Conservation (phyloP, 2,329 filamentous ascomycete genomes). For the Colletotrichum destructivum region DNA sequence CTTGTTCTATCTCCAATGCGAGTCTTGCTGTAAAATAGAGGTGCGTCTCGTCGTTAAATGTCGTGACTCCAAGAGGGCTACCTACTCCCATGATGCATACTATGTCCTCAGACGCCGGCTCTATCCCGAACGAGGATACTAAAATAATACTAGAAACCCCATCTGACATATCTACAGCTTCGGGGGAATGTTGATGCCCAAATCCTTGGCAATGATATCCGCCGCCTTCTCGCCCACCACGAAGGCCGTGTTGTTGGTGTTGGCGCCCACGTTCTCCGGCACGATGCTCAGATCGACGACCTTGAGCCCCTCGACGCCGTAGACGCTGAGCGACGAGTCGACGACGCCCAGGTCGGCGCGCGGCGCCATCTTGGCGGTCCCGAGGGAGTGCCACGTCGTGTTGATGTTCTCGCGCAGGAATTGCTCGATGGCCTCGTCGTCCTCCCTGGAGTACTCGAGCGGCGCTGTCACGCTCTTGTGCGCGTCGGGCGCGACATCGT, state of each 20-base stretch:
- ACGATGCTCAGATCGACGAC: conserved; percentile 57
- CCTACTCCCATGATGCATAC: too few species aligned
- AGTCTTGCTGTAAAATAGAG: too few species aligned
- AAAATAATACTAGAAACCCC: too few species aligned
- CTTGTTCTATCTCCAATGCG: too few species aligned
- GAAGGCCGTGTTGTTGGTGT: conserved; percentile 65
- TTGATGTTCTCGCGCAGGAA: conserved; percentile 57
- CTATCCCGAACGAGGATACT: too few species aligned
- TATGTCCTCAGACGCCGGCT: too few species aligned
- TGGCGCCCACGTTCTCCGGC: conserved; percentile 60
- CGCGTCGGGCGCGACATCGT: conserved; percentile 63
- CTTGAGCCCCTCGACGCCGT: conserved; percentile 59
- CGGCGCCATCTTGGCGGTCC: conserved; percentile 63
- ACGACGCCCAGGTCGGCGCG: conserved; percentile 59
- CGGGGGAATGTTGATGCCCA: conserved; percentile 44
- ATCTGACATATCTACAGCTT: conserved; percentile 7
- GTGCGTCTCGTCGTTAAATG: too few species aligned
- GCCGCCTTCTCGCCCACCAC: conserved; percentile 64
- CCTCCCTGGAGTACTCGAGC: conserved; percentile 65
- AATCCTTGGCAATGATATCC: conserved; percentile 57
- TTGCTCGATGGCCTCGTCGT: conserved; percentile 64
- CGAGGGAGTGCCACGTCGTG: conserved; percentile 63
- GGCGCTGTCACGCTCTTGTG: conserved; percentile 51
- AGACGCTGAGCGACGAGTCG: conserved; percentile 58
- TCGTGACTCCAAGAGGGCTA: too few species aligned